Conservation (phyloP, 495 filamentous ascomycete species). For the Hypoxylon trugodes region DNA sequence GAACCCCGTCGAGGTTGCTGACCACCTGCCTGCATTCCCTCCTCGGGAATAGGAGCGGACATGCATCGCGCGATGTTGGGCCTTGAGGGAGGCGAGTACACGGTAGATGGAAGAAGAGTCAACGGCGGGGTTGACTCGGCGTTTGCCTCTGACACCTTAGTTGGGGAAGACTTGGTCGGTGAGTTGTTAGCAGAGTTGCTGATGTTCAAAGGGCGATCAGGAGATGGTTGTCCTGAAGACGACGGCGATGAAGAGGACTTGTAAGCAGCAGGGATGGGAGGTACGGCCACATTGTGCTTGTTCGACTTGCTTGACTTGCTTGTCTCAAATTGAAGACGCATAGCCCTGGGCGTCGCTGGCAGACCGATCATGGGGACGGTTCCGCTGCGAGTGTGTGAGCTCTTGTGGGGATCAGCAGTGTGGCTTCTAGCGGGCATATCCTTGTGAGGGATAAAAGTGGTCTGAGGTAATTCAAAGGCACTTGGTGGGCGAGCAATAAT, state of each 20-base stretch:
- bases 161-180: slow-evolving; percentile 35
- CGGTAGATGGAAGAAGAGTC: slow-evolving; percentile 66
- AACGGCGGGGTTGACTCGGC: slow-evolving; percentile 38
- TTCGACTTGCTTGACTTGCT: slow-evolving; percentile 60
- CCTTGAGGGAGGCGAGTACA: slow-evolving; percentile 67
- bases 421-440: slow-evolving; percentile 56
- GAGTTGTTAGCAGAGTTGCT: slow-evolving; percentile 41
- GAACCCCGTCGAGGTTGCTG: slow-evolving; percentile 45
- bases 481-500: slow-evolving; percentile 43
- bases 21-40: slow-evolving; percentile 57
- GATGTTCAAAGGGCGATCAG: slow-evolving; percentile 32
- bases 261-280: slow-evolving; percentile 68
- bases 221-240: slow-evolving; percentile 41
- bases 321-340: slow-evolving; percentile 76
- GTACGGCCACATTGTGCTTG: slow-evolving; percentile 72
- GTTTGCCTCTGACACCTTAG: slow-evolving; percentile 28
- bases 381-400: slow-evolving; percentile 55
- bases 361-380: slow-evolving; percentile 69
- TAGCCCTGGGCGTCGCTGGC: slow-evolving; percentile 84
- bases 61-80: slow-evolving; percentile 70
- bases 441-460: slow-evolving; percentile 49
- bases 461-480: slow-evolving; percentile 56
- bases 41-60: slow-evolving; percentile 75
- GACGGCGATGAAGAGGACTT: slow-evolving; percentile 43
- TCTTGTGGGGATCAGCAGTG: slow-evolving; percentile 52